Evolutionary conservation across 208 protist species (phyloP).

Genomic region (Trypanosoma brucei): DNA sequence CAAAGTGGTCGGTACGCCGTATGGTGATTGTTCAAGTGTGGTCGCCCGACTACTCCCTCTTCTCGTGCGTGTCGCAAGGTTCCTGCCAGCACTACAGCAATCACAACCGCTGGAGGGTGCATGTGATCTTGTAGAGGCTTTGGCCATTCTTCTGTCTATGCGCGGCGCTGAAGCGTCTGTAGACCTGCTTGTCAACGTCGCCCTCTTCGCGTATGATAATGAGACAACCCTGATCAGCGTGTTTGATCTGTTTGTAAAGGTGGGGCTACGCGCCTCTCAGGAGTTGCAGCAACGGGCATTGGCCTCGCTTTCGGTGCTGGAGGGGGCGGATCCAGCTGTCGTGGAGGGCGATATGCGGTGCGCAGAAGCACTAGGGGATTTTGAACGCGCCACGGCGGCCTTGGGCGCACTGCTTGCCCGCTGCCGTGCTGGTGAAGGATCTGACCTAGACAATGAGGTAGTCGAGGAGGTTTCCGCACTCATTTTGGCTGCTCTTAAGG

Average conservation of each 20-base stretch:
- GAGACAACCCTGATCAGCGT: background rate
- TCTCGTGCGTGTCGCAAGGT: conserved; percentile 6
- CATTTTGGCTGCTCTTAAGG: background rate
- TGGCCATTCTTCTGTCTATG: conserved; percentile 4
- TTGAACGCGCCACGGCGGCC: background rate
- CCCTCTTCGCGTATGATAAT: background rate
- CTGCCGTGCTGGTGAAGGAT: background rate
- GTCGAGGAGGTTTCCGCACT: background rate
- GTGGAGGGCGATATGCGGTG: background rate
- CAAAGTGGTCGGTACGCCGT: background rate
- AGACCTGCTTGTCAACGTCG: conserved; percentile 9
- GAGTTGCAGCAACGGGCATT: conserved; percentile 4
- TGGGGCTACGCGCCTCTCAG: background rate
- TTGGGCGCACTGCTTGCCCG: background rate
- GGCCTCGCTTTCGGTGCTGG: background rate
- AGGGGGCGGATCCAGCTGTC: background rate
- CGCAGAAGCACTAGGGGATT: background rate
- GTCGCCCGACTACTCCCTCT: conserved; percentile 9
- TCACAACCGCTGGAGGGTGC: background rate
- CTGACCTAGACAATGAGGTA: background rate
- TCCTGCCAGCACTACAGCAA: background rate
- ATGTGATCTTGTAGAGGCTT: conserved; percentile 13
- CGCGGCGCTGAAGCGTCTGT: background rate
- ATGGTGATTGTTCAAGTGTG: background rate
- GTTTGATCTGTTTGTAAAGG: conserved; percentile 3